Evolutionary conservation across 805 yeast genomes (phyloP).

Genomic region (Suhomyces kilbournensis): DNA sequence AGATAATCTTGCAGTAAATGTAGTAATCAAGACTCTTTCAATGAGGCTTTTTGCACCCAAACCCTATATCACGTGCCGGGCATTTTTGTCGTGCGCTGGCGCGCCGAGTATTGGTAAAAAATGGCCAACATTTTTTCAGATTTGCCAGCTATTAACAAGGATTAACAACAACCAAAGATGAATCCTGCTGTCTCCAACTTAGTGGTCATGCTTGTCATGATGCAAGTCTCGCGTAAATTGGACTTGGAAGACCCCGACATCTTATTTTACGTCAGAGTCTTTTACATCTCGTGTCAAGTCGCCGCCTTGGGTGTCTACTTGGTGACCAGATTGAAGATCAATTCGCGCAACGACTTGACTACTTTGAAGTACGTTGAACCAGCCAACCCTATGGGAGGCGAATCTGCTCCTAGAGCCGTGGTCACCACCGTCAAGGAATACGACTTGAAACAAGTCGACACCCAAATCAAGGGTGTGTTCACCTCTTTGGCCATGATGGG

Average conservation of each 20-base stretch:
- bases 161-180: slow-evolving; percentile 45
- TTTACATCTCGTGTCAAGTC: slow-evolving; percentile 65
- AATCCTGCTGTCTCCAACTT: slow-evolving; percentile 87
- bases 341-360: slow-evolving; percentile 81
- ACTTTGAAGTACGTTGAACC: slow-evolving; percentile 89
- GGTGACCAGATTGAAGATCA: slow-evolving; percentile 57
- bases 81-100: neutral
- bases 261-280: slow-evolving; percentile 69
- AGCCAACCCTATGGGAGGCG: slow-evolving; percentile 75
- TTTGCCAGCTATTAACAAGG: neutral
- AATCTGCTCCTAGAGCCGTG: slow-evolving; percentile 66
- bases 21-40: too few species aligned
- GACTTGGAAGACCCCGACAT: slow-evolving; percentile 83
- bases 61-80: neutral
- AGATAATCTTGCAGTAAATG: too few species aligned
- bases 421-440: slow-evolving; percentile 94
- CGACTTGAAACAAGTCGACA: slow-evolving; percentile 82
- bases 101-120: neutral
- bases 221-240: slow-evolving; percentile 87
- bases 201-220: slow-evolving; percentile 89
- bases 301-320: slow-evolving; percentile 66
- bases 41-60: neutral
- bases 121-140: neutral
- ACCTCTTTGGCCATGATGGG: slow-evolving; percentile 96
- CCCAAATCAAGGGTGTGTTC: slow-evolving; percentile 77